phyloP scores from a whole-genome alignment of 139 green algal genomes.

The Picochlorum sp. region DNA sequence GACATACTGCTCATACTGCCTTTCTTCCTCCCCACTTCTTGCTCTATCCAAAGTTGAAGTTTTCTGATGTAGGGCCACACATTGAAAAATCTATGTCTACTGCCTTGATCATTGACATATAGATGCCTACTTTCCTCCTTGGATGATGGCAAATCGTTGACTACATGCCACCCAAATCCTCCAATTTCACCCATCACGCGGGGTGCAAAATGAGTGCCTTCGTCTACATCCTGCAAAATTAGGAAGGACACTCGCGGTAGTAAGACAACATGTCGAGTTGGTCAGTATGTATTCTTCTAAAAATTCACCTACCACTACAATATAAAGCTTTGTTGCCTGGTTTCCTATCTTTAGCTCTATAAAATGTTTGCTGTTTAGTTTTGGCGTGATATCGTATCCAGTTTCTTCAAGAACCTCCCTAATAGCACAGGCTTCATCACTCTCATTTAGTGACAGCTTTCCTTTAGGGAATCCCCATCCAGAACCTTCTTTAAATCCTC shows the following conservation, averaged over 20 bases:
- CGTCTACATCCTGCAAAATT: slow-evolving; percentile 37
- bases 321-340: slow-evolving; percentile 62
- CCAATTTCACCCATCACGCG: slow-evolving; percentile 57
- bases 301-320: no score
- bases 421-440: slow-evolving; percentile 63
- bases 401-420: slow-evolving; percentile 85
- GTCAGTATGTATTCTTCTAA: background rate
- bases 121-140: slow-evolving; percentile 34
- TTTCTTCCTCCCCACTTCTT: background rate
- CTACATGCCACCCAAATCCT: slow-evolving; percentile 61
- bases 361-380: slow-evolving; percentile 36
- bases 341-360: slow-evolving; percentile 48
- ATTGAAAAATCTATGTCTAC: slow-evolving; percentile 67
- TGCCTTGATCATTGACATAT: slow-evolving; percentile 52
- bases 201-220: slow-evolving; percentile 53
- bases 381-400: slow-evolving; percentile 41
- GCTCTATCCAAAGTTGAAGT: slow-evolving; percentile 42
- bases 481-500: slow-evolving; percentile 54
- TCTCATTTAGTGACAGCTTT: slow-evolving; percentile 80
- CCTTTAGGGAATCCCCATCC: slow-evolving; percentile 88
- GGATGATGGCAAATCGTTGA: slow-evolving; percentile 41
- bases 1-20: no score
- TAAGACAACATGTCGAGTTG: background rate
- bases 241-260: no score
- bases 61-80: slow-evolving; percentile 59